phyloP scores from a whole-genome alignment of 1,284 basidiomycete genomes.

The Singerocomus inundabilis region DNA sequence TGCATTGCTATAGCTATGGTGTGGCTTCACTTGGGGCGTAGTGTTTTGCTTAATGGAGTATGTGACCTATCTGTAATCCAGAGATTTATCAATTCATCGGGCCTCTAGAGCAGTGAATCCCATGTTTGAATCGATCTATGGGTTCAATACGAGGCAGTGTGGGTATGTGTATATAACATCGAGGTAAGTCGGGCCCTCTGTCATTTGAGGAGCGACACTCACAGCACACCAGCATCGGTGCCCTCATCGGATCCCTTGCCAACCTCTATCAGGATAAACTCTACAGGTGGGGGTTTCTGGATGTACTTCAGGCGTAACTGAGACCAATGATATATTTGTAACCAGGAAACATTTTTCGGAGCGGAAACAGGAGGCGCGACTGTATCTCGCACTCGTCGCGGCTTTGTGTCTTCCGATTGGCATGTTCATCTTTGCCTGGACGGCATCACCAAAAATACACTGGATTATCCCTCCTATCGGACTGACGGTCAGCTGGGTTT shows the following conservation, averaged over 20 bases:
- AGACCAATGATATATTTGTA: background rate
- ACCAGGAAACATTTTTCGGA: constrained; percentile 30
- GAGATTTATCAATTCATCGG: background rate
- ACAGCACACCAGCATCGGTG: constrained; percentile 52
- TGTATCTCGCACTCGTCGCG: constrained; percentile 55
- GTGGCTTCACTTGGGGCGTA: constrained; percentile 78
- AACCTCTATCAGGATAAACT: constrained; percentile 67
- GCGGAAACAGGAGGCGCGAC: constrained; percentile 59
- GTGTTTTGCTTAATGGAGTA: constrained; percentile 68
- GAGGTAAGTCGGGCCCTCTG: constrained; percentile 43
- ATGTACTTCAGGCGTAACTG: background rate
- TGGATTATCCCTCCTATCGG: constrained; percentile 47
- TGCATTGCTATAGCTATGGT: constrained; percentile 54
- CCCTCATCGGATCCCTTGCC: constrained; percentile 52
- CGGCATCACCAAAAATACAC: constrained; percentile 27
- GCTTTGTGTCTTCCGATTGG: constrained; percentile 51
- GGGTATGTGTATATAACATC: constrained; percentile 63
- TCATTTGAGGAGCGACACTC: background rate
- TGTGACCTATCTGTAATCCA: constrained; percentile 18
- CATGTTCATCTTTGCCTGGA: no score
- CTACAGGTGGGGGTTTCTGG: constrained; percentile 48
- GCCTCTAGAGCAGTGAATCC: constrained; percentile 54
- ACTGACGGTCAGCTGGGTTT: constrained; percentile 34
- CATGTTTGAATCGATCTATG: constrained; percentile 60
- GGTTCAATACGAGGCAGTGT: constrained; percentile 62